Evolutionary conservation across 2,329 filamentous ascomycete genomes (phyloP), one percentile per base, ranked within the genome.

Genomic region (Sporothrix pseudoabietina): DNA sequence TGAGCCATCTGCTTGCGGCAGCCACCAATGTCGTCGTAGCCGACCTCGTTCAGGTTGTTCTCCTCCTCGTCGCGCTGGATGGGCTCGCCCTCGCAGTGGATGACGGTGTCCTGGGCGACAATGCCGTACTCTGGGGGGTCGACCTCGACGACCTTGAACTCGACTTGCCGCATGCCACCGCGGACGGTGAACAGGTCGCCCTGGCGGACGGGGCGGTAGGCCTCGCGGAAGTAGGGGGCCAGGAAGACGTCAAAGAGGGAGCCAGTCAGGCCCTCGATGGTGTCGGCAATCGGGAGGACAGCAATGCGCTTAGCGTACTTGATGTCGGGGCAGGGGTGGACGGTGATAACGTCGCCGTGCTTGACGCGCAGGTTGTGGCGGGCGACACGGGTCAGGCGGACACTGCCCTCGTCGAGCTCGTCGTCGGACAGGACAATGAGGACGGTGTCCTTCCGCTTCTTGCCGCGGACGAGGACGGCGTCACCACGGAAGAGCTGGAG

Each of bases 291-390:
- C 75, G 96, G 96, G 65, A 99, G 92, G 75, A 99, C 96, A 75
- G 96, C 96, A 82, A 99, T 98, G 80, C 96, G 94, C 89, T 99
- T 99, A 84, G 97, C 94, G 83, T 99, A 99, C 97, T 99, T 99
- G 87, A 99, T 99, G 83, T 99, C 96, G 22, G 96, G 95, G 86
- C 96, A 99, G 72, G 97, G 90, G 85, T 98, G 94, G 77, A 99
- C 94, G 75, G 94, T 98, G 84, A 99, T 92, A 81, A 98, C 93
- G 82, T 99, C 96, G 81, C 96, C 96, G 81, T 98, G 95, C 90
- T 98, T 98, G 80, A 99, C 95, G 73, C 96, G 92, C 76, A 99
- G 89, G 84, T 99, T 99, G 88, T 98, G 96, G 82, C 96, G 92
- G 80, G 98, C 94, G 76, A 98, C 96, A 83, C 97, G 93, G 88